Base-by-base conservation (phyloP, 805 yeast genomes). In the Lachancea thermotolerans region DNA sequence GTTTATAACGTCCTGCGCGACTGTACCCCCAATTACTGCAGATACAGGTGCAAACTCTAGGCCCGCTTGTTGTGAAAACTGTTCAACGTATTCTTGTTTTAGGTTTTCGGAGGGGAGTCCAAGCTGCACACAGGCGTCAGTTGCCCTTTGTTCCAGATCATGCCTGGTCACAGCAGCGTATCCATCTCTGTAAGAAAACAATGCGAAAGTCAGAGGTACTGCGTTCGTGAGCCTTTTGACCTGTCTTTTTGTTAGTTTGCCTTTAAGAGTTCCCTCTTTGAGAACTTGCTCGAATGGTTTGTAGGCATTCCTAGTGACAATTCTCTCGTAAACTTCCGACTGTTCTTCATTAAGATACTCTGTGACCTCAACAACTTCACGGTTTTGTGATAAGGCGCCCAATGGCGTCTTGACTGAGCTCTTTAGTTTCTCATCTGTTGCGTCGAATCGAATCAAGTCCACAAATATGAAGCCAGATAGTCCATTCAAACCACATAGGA, bases 1-100 rank as follows among this genome's bases (percentile, higher is more conserved):
- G 66, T 93, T 93, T 38, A 93, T 84, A 11, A 88, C 82, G 60
- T 90, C 96, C 65, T 93, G 99, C 2, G 95, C 85, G 18, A 91
- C 65, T 1, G 87, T 74, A 1, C 98, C 99, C 5, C 98, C 99
- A 6, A 91, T 54, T 1, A 93, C 77, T 0, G 98, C 95, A 4
- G 93, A 79, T 0, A 82, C 81, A 1, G 97, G 96, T 10, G 88
- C 75, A 52, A 85, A 77, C 57, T 89, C 95, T 2, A 87, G 59
- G 25, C 67, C 65, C 14, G 58, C 73, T 57, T 83, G 87, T 16
- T 57, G 62, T 0, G 73, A 51, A 37, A 82, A 61, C 21, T 64
- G 57, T 4, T 66, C 60, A 21, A 77, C 50, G 42, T 71, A 65
- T 1, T 50, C 54, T 18, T 59, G 60, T 25, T 71, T 72, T 10